Percentiles rank a stretch among this genome's conserved stretches.
Evolutionary conservation across 2,329 filamentous ascomycete genomes (phyloP).

Genomic region (Fonsecaea monophora): DNA sequence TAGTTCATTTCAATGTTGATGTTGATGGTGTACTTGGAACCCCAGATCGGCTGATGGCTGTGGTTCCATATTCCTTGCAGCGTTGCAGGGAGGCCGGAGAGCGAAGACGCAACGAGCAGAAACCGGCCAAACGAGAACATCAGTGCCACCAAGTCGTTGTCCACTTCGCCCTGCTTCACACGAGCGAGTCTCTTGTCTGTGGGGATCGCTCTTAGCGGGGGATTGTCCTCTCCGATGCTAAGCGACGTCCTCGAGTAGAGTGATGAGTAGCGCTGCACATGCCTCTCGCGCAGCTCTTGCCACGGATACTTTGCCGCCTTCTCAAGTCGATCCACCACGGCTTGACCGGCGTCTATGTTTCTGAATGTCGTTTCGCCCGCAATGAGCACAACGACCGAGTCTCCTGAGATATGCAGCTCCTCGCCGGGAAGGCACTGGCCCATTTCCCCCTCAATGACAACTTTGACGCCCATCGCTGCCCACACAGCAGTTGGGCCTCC

Average conservation of each 20-base stretch:
- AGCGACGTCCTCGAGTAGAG: conserved; percentile 10
- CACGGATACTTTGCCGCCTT: conserved; percentile 14
- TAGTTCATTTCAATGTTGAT: conserved; percentile 70
- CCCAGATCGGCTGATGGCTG: conserved; percentile 56
- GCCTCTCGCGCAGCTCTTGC: neutral
- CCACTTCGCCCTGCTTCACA: conserved; percentile 45
- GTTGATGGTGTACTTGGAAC: conserved; percentile 64
- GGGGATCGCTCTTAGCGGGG: conserved; percentile 5
- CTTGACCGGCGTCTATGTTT: conserved; percentile 12
- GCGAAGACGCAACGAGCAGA: conserved; percentile 62
- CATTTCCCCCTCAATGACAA: conserved; percentile 4
- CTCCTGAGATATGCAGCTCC: conserved; percentile 5
- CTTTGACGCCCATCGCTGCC: conserved; percentile 11
- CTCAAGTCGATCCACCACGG: conserved; percentile 13
- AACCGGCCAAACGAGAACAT: conserved; percentile 63
- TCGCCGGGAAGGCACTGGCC: conserved; percentile 8
- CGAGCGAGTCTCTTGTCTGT: conserved; percentile 31
- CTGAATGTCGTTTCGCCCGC: conserved; percentile 16
- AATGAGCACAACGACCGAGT: conserved; percentile 6
- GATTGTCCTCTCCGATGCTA: neutral
- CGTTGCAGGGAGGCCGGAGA: conserved; percentile 62
- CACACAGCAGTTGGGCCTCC: conserved; percentile 8
- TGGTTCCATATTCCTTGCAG: conserved; percentile 65
- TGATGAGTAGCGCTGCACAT: conserved; percentile 8
- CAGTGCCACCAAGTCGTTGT: conserved; percentile 59